These are phyloP conservation scores for Verticillium tricorpus DNA, from an alignment of 2,329 filamentous ascomycete genomes.

Conservation along the genomic window DNA sequence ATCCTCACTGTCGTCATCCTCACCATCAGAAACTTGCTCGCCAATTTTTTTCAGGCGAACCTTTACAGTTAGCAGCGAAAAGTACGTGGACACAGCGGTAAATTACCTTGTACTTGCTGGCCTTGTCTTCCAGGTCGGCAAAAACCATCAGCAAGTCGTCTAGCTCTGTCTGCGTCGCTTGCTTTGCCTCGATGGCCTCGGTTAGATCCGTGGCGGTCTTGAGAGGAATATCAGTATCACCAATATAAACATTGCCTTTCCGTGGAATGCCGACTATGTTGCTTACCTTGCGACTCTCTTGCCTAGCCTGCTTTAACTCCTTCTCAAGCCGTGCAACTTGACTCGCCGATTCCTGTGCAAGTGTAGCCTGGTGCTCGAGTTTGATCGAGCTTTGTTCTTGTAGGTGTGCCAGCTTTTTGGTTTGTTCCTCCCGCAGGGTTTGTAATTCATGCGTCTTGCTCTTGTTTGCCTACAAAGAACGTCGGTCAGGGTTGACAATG, in stretches of 20 bases:
- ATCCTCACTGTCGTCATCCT: constrained; percentile 33
- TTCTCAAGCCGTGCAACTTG: constrained; percentile 23
- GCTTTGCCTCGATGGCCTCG: constrained; percentile 58
- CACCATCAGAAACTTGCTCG: constrained; percentile 70
- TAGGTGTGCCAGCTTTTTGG: constrained; percentile 29
- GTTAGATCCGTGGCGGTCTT: constrained; percentile 24
- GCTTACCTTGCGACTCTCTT: constrained; percentile 12
- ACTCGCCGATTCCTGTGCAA: constrained; percentile 30
- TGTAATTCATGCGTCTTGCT: constrained; percentile 57
- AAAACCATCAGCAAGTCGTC: constrained; percentile 81
- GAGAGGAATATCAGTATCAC: constrained; percentile 2
- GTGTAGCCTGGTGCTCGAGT: constrained; percentile 41
- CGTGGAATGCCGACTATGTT: no score
- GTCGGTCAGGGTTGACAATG: neutral
- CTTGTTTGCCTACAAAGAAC: constrained; percentile 47
- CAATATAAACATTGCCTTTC: neutral
- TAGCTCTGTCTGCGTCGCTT: constrained; percentile 64
- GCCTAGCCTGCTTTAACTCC: constrained; percentile 22
- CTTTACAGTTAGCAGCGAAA: constrained; percentile 22
- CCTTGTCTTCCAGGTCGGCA: constrained; percentile 74
- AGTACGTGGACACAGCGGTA: neutral
- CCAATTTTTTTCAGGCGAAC: constrained; percentile 61
- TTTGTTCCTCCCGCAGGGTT: constrained; percentile 37
- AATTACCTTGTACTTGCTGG: constrained; percentile 66
- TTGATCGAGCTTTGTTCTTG: constrained; percentile 41